Evolutionary conservation across 345 rosid species (phyloP).

Genomic region (Hibiscus syriacus): DNA sequence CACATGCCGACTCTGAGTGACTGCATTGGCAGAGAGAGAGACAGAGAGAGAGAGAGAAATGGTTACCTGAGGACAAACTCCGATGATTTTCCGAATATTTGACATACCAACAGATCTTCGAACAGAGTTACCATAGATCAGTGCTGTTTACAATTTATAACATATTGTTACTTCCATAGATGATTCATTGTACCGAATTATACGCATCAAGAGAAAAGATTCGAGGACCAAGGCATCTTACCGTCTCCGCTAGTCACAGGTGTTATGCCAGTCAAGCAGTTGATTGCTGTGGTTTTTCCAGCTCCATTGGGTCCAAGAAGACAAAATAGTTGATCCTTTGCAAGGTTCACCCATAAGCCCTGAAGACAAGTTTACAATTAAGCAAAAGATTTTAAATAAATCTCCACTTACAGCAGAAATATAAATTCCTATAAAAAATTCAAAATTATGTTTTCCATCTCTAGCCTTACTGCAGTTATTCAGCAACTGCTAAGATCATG

Average conservation of each 20-base stretch:
- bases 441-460: background rate
- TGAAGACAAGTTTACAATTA: conserved; percentile 20
- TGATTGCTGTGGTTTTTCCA: conserved; percentile 87
- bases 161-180: background rate
- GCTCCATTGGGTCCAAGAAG: conserved; percentile 97
- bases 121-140: conserved; percentile 66
- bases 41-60: background rate
- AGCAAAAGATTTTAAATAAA: background rate
- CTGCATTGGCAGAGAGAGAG: too few relatives aligned
- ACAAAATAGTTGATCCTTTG: conserved; percentile 83
- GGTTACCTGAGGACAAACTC: conserved; percentile 92
- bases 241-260: conserved; percentile 84
- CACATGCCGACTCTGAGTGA: background rate
- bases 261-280: conserved; percentile 76
- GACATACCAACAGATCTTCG: conserved; percentile 83
- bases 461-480: conserved; percentile 3
- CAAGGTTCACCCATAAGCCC: conserved; percentile 82
- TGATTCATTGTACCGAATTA: background rate
- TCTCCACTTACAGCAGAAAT: background rate
- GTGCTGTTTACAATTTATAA: conserved; percentile 36
- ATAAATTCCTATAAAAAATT: background rate
- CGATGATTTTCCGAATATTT: conserved; percentile 61
- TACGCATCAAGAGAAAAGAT: background rate
- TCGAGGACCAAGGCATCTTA: conserved; percentile 22
- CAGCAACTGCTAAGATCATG: background rate